These are phyloP conservation scores for Scopulariopsis brevicaulis DNA, from an alignment of 2,329 filamentous ascomycete genomes.

Conservation along the genomic window DNA sequence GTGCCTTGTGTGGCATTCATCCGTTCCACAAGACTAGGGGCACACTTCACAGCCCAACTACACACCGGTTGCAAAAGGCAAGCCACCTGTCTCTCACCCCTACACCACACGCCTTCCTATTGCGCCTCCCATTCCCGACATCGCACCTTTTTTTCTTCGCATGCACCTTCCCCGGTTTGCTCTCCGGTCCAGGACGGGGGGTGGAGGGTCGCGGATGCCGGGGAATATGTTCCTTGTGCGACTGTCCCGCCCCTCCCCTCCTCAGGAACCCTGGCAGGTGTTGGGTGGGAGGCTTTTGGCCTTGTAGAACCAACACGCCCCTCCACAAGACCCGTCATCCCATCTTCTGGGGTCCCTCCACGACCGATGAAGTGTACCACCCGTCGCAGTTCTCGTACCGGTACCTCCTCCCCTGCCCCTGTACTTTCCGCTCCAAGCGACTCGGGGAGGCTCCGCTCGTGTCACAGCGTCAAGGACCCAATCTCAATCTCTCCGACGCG, in stretches of 20 bases:
- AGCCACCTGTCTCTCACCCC: background rate
- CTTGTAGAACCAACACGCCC: background rate
- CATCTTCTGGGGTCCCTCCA: background rate
- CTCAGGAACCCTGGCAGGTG: background rate
- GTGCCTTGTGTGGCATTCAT: background rate
- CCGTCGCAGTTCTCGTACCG: background rate
- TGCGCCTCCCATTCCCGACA: background rate
- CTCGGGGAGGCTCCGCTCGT: background rate
- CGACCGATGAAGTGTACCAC: background rate
- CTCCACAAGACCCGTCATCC: background rate
- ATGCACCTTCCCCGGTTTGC: background rate
- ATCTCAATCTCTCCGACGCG: background rate
- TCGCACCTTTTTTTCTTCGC: background rate
- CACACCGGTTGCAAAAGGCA: background rate
- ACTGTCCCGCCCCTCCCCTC: background rate
- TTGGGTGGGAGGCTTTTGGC: background rate
- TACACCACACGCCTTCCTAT: background rate
- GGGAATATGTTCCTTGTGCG: background rate
- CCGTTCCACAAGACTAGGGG: background rate
- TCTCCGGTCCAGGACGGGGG: background rate
- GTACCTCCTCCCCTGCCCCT: background rate
- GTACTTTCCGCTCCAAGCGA: background rate
- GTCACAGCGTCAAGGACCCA: background rate
- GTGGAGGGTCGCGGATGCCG: slow-evolving; percentile 6
- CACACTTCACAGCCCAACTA: background rate